phyloP scores from a whole-genome alignment of 2,329 filamentous ascomycete species.

The Fusarium gaditjirri region DNA sequence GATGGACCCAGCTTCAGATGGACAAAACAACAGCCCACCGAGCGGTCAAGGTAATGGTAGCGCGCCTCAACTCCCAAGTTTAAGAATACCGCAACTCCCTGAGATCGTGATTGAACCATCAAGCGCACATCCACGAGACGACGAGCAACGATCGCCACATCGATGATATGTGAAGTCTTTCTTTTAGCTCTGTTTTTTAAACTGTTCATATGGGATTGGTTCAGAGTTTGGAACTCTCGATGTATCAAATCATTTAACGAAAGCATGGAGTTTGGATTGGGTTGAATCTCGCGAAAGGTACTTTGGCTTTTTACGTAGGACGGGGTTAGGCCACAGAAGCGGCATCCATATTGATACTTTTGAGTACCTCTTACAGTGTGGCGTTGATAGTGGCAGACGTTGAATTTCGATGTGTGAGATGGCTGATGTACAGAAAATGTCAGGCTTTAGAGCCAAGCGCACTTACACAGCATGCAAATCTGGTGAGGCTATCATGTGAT shows the following conservation, averaged over 20 bases:
- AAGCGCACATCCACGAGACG: constrained; percentile 43
- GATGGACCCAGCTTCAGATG: neutral
- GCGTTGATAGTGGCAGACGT: neutral
- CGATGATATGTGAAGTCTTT: constrained; percentile 23
- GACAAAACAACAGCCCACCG: neutral
- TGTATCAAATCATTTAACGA: constrained; percentile 22
- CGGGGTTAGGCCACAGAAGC: constrained; percentile 1
- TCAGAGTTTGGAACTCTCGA: constrained; percentile 3
- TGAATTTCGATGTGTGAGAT: constrained; percentile 2
- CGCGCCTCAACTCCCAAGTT: constrained; percentile 62
- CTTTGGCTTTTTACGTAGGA: neutral
- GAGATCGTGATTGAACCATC: constrained; percentile 70
- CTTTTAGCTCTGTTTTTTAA: neutral
- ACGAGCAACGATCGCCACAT: constrained; percentile 24
- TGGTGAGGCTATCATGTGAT: neutral
- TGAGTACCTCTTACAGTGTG: neutral
- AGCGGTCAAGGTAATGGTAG: constrained; percentile 51
- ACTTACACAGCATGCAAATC: neutral
- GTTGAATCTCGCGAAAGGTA: constrained; percentile 9
- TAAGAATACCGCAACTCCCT: constrained; percentile 62
- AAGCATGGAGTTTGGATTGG: constrained; percentile 43
- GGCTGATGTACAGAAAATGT: neutral
- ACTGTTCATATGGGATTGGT: neutral
- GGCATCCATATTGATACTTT: constrained; percentile 1
- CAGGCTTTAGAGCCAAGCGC: neutral